Evolutionary conservation across 2,329 filamentous ascomycete genomes (phyloP), one percentile per base, ranked within the genome.

Genomic region (Fusarium sp.): DNA sequence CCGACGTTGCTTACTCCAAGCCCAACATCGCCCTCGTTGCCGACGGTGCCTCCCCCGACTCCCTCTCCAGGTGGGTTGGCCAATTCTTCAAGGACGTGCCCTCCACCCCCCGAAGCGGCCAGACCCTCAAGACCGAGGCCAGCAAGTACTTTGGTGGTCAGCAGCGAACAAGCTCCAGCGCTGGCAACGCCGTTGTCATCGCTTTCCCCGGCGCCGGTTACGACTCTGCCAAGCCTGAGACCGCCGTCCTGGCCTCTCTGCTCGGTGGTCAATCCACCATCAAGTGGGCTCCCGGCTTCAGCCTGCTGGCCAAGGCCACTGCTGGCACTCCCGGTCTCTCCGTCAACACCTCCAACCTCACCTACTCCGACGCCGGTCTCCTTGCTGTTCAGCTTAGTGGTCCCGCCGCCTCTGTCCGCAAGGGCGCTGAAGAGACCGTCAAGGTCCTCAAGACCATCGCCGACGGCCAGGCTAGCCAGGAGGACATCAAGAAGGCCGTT

Each of bases 221-320:
- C 70, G 83, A 84, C 65, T 88, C 87, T 72, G 92, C 91, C 84
- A 96, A 97, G 84, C 91, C 95, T 53, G 93, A 97, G 80, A 86
- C 92, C 65, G 86, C 90, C 64, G 93, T 99, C 64, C 88, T 99
- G 53, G 88, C 91, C 55, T 88, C 93, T 65, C 88, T 99, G 19
- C 90, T 99, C 48, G 95, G 95, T 74, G 95, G 94, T 61, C 82
- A 96, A 79, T 91, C 93, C 51, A 90, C 83, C 78, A 93, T 98
- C 83, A 99, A 98, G 84, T 99, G 94, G 94, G 89, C 92, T 48
- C 81, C 92, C 64, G 95, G 95, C 71, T 98, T 97, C 85, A 94
- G 91, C 58, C 85, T 97, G 61, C 87, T 99, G 59, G 85, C 91
- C 74, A 93, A 97, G 83, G 90, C 89, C 60, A 85, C 88, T 54